Evolutionary conservation across 1,284 basidiomycete genomes (phyloP), one percentile per base, ranked within the genome.

Genomic region (Rhodotorula sp.): DNA sequence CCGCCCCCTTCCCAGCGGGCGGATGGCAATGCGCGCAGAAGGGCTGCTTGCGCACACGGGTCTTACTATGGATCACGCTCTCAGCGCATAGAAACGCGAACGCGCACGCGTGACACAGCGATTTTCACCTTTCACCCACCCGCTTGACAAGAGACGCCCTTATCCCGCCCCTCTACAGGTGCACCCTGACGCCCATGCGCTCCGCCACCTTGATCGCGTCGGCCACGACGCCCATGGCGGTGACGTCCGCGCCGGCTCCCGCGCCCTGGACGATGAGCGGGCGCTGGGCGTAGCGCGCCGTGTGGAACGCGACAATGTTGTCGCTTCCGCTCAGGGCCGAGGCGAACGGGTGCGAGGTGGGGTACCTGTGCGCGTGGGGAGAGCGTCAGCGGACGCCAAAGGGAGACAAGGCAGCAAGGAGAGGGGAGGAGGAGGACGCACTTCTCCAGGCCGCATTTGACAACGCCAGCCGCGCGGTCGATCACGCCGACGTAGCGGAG

Each of bases 261-360:
- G 94, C 89, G 54, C 96, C 96, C 81, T 98, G 96, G 34, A 99
- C 87, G 74, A 97, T 91, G 72, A 99, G 84, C 78, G 96, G 91
- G 66, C 91, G 84, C 13, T 88, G 86, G 34, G 89, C 89, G 80
- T 81, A 86, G 66, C 97, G 86, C 81, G 91, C 89, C 0, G 96
- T 97, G 81, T 92, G 89, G 87, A 98, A 98, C 84, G 96, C 92
- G 81, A 99, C 88, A 80, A 99, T 98, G 82, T 98, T 99, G 83
- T 99, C 97, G 36, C 93, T 94, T 1, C 96, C 97, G 46, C 91
- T 91, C 21, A 99, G 87, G 0, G 94, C 92, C 1, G 94, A 96
- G 2, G 94, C 96, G 78, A 99, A 98, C 1, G 96, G 90, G 82
- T 99, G 96, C 37, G 88, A 87, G 34, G 85, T 86, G 15, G 93